Evolutionary conservation across 2,329 filamentous ascomycete genomes (phyloP), one percentile per base, ranked within the genome.

Genomic region (Trichoderma koningiopsis): DNA sequence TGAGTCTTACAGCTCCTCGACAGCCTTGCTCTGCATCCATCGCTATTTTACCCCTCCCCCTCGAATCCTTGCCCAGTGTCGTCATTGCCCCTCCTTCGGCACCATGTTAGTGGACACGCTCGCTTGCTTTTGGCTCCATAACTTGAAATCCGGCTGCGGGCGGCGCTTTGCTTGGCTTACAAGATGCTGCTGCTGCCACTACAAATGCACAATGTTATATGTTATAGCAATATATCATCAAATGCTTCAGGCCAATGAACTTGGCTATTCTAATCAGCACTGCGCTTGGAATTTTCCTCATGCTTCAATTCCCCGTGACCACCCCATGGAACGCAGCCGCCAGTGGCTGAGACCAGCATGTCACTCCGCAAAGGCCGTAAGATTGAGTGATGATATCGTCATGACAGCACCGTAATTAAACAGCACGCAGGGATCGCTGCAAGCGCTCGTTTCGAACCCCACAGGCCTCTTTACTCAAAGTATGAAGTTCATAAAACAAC

Each of bases 81-180:
- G 63, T 67, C 63, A 67, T 67, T 57, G 63, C 63, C 63, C 63
- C 63, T 68, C 66, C 58, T 57, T 33, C 33, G 33, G 22, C 1
- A 13, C 13, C 55, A 57, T 19, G 55, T 31, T 57, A 33, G 52
- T 55, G 22, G 52, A 43, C 22, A 35, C 52, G 22, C 22, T 27
- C 49, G 22, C 37, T n/a, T 19, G 52, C 52, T 35, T 35, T 35
- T 35, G 33, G 11, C 33, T 27, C 27, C 52, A 55, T 55, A 6
- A 4, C 27, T 55, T 10, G 27, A 14, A 55, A 55, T 29, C 24
- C 16, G 40, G 40, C n/a, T 53, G 24, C 43, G 43, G 43, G 22
- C 43, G 43, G 43, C 43, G 11, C 19, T 31, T 43, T 14, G 52
- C 22, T 55, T 29, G 27, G 22, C 22, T 27, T 27, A 55, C 13